Evolutionary conservation across 2,329 filamentous ascomycete species (phyloP), one percentile per base, ranked within the genome.

Genomic region (Dryadomyces quercivorus): DNA sequence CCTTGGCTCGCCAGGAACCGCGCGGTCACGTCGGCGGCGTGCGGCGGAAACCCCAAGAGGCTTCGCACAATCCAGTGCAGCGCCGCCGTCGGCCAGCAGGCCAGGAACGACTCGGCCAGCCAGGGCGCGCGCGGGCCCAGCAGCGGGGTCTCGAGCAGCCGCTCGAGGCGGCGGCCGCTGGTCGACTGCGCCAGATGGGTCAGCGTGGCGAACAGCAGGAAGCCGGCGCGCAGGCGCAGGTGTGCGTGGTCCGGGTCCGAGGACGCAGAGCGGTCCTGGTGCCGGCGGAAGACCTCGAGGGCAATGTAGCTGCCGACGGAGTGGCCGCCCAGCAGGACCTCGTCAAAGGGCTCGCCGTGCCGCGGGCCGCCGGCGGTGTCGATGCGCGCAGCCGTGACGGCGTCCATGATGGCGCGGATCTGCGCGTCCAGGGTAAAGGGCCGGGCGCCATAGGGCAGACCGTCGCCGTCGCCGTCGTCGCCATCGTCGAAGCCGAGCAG

Each of bases 191-290:
- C 80, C 58, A 91, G 82, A 67, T 88, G 78, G n/a, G 82, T 76
- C 42, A 91, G 75, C 1, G 86, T 88, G 1, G 86, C 85, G 64
- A 89, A 89, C 18, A 91, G 73, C 55, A 90, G 72, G 45, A 89
- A 72, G 1, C 76, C 85, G 31, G 74, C 70, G 40, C 64, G 26
- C 21, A 81, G 68, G 12, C 63, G 65, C n/a, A 76, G 63, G 48
- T 67, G 62, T 6, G 34, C 43, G 15, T 48, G 10, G 36, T 36
- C 20, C 36, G 15, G 47, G 13, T 40, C 47, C 15, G 42, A 15
- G 13, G 48, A 13, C 3, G 45, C 5, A 7, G 22, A 9, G 16
- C 20, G 6, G 10, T 69, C 60, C 42, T 70, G 70, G 58, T 82
- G 75, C 10, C 80, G 72, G 57, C 81, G 72, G 50, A 87, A 77